These are phyloP conservation scores for Pseudozyma hubeiensis DNA, from an alignment of 1,284 basidiomycete species.

Conservation along the genomic window DNA sequence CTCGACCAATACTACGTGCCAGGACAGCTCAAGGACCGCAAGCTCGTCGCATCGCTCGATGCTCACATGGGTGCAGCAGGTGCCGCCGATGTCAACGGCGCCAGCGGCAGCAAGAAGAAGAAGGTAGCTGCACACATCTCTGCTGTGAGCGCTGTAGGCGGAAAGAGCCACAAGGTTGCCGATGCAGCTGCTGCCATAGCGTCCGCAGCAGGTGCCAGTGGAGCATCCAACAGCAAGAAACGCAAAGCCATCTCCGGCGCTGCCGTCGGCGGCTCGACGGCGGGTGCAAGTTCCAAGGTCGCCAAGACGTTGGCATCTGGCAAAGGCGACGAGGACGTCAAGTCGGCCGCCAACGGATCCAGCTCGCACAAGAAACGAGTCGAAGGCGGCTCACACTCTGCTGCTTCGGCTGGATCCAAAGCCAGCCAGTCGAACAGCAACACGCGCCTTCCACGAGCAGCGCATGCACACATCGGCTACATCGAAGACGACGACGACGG, in stretches of 20 bases:
- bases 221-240: slow-evolving; percentile 45
- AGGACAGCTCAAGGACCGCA: slow-evolving; percentile 50
- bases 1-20: slow-evolving; percentile 48
- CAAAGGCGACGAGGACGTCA: slow-evolving; percentile 50
- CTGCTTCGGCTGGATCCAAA: slow-evolving; percentile 13
- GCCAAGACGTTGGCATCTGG: slow-evolving; percentile 30
- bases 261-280: slow-evolving; percentile 9
- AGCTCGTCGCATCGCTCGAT: slow-evolving; percentile 36
- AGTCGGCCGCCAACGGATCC: slow-evolving; percentile 38
- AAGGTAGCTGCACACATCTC: slow-evolving; percentile 32
- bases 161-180: slow-evolving; percentile 36
- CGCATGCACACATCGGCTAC: slow-evolving; percentile 43
- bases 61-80: slow-evolving; percentile 6
- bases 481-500: slow-evolving; percentile 49
- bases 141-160: slow-evolving; percentile 21
- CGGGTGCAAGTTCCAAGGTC: slow-evolving; percentile 26
- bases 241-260: slow-evolving; percentile 39
- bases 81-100: slow-evolving; percentile 21
- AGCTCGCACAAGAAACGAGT: slow-evolving; percentile 42
- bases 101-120: slow-evolving; percentile 40
- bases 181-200: slow-evolving; percentile 26
- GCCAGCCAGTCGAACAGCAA: slow-evolving; percentile 30
- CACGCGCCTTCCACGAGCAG: slow-evolving; percentile 44
- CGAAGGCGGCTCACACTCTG: slow-evolving; percentile 17
- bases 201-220: slow-evolving; percentile 13